These are phyloP conservation scores for Botrytis paeoniae DNA, from an alignment of 2,329 filamentous ascomycete genomes.

Conservation along the genomic window DNA sequence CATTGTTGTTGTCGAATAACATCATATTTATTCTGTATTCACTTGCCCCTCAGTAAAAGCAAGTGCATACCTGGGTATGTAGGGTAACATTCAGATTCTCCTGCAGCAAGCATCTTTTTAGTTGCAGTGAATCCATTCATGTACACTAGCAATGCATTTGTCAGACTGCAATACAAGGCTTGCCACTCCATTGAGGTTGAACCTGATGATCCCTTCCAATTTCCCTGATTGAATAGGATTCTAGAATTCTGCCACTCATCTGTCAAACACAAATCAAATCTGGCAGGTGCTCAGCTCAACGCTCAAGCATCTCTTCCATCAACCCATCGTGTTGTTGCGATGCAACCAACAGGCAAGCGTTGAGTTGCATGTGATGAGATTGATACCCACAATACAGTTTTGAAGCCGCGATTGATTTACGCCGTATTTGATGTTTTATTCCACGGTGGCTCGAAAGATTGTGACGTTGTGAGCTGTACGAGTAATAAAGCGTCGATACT, in stretches of 20 bases:
- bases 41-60: neutral
- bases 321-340: neutral
- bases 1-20: neutral
- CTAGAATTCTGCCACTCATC: neutral
- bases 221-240: neutral
- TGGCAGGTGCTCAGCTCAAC: slow-evolving; percentile 4
- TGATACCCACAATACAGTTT: neutral
- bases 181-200: neutral
- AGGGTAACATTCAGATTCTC: neutral
- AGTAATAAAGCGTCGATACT: neutral
- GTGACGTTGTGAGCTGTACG: neutral
- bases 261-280: neutral
- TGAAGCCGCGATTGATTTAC: neutral
- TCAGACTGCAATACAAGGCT: neutral
- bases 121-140: neutral
- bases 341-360: neutral
- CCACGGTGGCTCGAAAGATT: neutral
- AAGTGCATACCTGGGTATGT: neutral
- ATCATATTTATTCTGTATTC: neutral
- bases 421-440: neutral
- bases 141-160: neutral
- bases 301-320: neutral
- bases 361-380: neutral
- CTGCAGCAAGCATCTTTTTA: neutral
- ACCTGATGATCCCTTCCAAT: slow-evolving; percentile 3